Evolutionary conservation across 345 rosid genomes (phyloP).

Genomic region (Dipteronia sinensis): DNA sequence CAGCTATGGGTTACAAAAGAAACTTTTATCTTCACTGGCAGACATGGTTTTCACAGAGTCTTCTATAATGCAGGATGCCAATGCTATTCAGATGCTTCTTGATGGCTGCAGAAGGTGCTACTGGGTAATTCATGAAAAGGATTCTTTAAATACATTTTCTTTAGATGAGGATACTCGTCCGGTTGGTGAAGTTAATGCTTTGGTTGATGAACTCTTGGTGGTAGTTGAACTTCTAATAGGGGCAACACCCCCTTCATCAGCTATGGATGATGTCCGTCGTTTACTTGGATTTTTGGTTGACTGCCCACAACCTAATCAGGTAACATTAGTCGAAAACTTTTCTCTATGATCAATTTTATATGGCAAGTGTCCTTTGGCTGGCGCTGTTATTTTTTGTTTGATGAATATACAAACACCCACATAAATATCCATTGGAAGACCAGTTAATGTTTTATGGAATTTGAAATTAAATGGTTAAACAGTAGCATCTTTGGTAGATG

Average conservation of each 20-base stretch:
- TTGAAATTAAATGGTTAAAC: background rate
- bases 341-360: background rate
- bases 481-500: background rate
- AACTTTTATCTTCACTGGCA: conserved; percentile 89
- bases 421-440: background rate
- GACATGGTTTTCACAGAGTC: conserved; percentile 99
- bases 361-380: background rate
- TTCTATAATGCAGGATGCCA: conserved; percentile 85
- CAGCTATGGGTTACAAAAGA: conserved; percentile 96
- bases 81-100: conserved; percentile 98
- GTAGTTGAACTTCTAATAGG: conserved; percentile 94
- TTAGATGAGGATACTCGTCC: conserved; percentile 62
- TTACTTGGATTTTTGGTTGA: conserved; percentile 95
- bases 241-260: conserved; percentile 78
- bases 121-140: conserved; percentile 87
- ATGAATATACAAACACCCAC: background rate
- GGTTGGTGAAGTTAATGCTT: conserved; percentile 92
- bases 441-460: background rate
- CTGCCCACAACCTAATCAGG: conserved; percentile 99
- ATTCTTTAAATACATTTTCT: conserved; percentile 68
- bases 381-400: background rate
- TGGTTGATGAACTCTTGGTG: conserved; percentile 98
- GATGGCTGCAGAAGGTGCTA: conserved; percentile 99
- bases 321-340: conserved; percentile 21
- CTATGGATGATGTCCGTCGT: conserved; percentile 74